phyloP scores from a whole-genome alignment of 805 yeast genomes.

The Candida ficus region DNA sequence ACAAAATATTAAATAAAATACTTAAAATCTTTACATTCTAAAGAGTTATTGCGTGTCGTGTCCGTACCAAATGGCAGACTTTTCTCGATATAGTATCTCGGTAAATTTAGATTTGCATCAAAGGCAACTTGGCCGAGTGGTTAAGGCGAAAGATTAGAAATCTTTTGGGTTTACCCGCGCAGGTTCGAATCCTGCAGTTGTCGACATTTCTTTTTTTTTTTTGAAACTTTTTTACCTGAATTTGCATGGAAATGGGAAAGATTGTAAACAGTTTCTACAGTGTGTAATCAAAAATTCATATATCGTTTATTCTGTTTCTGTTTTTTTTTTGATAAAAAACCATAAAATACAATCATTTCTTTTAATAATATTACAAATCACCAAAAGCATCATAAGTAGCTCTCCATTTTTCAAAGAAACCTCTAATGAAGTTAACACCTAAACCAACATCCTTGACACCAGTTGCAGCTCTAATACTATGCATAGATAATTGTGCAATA shows the following conservation, averaged over 20 bases:
- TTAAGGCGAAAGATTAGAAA: slow-evolving; percentile 62
- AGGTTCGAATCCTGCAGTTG: slow-evolving; percentile 73
- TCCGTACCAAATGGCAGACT: not conserved
- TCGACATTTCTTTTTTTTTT: slow-evolving; percentile 38
- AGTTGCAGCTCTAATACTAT: slow-evolving; percentile 74
- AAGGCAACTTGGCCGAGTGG: slow-evolving; percentile 59
- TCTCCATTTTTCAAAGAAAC: slow-evolving; percentile 67
- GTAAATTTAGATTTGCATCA: not conserved
- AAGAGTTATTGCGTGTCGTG: too few relatives aligned
- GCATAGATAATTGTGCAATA: slow-evolving; percentile 82
- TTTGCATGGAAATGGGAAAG: too few relatives aligned
- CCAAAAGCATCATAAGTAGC: slow-evolving; percentile 47
- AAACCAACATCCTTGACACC: slow-evolving; percentile 76
- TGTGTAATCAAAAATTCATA: too few relatives aligned
- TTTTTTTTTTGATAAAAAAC: too few relatives aligned
- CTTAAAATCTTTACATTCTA: too few relatives aligned
- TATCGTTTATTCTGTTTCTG: too few relatives aligned
- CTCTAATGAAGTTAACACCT: slow-evolving; percentile 66
- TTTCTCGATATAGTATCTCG: not conserved
- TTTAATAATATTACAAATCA: slow-evolving; percentile 32
- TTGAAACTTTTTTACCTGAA: not conserved
- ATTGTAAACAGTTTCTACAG: too few relatives aligned
- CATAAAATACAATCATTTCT: not conserved
- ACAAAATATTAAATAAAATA: too few relatives aligned
- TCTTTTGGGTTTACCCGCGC: slow-evolving; percentile 59